Evolutionary conservation across 768 basidiomycete genomes (phyloP), one percentile per base, ranked within the genome.

Genomic region (Cyclocybe cylindracea): DNA sequence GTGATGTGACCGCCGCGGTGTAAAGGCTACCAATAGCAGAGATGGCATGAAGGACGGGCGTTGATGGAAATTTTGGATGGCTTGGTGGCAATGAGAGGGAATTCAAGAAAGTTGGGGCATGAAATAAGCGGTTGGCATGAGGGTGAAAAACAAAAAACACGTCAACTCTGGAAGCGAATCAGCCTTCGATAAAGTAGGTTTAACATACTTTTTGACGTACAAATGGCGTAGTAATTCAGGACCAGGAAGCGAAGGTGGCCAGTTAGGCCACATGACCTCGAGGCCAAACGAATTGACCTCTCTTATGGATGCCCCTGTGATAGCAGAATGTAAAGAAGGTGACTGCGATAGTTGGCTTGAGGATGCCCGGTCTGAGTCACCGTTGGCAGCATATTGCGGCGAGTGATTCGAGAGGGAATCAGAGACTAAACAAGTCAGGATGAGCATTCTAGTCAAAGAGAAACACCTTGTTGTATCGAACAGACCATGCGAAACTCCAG

Each of bases 91-190:
- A 70, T 0, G 79, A 69, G 38, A 94, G 77, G 1, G 83, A 75
- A 9, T 79, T 70, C 66, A 90, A 72, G 59, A 94, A 90, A 24
- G 77, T 82, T 0, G 83, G 66, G 2, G 70, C 74, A 67, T 92
- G 88, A 53, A 95, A 76, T 24, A 94, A 71, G 34, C 86, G 83
- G 51, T 77, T 74, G 3, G 88, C 84, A 57, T 89, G 85, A 10
- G 89, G 90, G 43, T 89, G 86, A 60, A 83, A 87, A 9, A 77
- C 73, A 66, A 94, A 94, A 69, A 93, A 95, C 2, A 83, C 82
- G 33, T 91, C 87, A 46, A 91, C 80, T 40, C 87, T 89, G 40
- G 16, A 14, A 13, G 13, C 29, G 29, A 19, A 42, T 5, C 14
- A 31, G 14, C 13, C 46, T 48, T 14, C 19, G n/a, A n/a, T 44